These are phyloP conservation scores for Cochlearia excelsa DNA, from an alignment of 345 rosid genomes.

Conservation along the genomic window DNA sequence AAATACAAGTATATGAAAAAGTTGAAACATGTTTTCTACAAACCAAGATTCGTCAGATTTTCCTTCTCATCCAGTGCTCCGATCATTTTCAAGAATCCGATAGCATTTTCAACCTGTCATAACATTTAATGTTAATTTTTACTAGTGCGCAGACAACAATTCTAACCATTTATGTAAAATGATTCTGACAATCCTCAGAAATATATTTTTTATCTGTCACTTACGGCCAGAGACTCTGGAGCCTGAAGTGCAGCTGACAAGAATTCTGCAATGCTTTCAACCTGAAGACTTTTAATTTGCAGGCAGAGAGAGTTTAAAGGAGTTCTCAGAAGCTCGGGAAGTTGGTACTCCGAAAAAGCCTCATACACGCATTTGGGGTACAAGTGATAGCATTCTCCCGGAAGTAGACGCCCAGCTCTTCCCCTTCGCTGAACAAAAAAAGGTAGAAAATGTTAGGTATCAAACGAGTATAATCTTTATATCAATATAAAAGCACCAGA, in stretches of 20 bases:
- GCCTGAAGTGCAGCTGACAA: constrained; percentile 95
- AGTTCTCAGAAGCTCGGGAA: constrained; percentile 97
- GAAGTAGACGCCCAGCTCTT: constrained; percentile 95
- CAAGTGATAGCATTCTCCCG: constrained; percentile 92
- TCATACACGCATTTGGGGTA: constrained; percentile 90
- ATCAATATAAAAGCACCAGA: constrained; percentile 8
- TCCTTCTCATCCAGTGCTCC: constrained; percentile 91
- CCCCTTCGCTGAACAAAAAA: constrained; percentile 71
- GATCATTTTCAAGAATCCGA: constrained; percentile 84
- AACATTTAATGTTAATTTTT: neutral
- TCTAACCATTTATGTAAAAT: too few species aligned
- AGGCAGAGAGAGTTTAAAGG: constrained; percentile 97
- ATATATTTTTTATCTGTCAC: constrained; percentile 32
- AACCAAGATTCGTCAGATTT: constrained; percentile 90
- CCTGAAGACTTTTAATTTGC: constrained; percentile 96
- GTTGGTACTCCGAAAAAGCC: constrained; percentile 95
- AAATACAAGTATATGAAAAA: neutral
- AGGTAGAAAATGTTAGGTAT: neutral
- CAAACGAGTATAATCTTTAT: neutral
- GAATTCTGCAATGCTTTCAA: constrained; percentile 85
- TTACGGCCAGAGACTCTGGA: constrained; percentile 83
- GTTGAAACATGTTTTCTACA: constrained; percentile 33
- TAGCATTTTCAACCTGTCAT: constrained; percentile 90
- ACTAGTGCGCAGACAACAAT: neutral
- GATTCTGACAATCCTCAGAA: neutral